These are phyloP conservation scores for Colletotrichum cuscutae DNA, from an alignment of 2,329 filamentous ascomycete species.

Conservation along the genomic window DNA sequence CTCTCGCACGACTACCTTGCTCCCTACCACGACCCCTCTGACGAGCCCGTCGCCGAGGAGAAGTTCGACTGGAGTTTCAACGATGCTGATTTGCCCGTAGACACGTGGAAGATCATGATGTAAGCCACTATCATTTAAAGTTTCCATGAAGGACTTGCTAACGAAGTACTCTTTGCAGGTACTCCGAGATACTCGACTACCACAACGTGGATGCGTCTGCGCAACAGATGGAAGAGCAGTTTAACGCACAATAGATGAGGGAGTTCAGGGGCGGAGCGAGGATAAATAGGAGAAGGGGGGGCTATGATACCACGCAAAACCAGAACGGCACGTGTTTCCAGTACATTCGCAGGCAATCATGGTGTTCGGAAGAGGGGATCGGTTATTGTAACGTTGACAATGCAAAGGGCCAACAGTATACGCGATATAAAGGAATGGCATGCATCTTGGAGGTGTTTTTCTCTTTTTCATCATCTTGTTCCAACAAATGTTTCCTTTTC, in stretches of 20 bases:
- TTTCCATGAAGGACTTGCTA: neutral
- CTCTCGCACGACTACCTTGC: conserved; percentile 93
- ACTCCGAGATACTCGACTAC: conserved; percentile 98
- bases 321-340: conserved; percentile 32
- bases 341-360: conserved; percentile 36
- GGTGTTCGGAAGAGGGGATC: conserved; percentile 35
- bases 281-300: conserved; percentile 25
- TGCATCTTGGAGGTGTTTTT: conserved; percentile 32
- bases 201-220: conserved; percentile 82
- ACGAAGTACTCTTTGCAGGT: conserved; percentile 66
- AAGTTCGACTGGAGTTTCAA: conserved; percentile 99
- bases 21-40: conserved; percentile 96
- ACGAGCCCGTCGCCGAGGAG: conserved; percentile 94
- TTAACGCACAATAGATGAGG: conserved; percentile 47
- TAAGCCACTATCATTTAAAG: conserved; percentile 57
- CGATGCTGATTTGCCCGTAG: conserved; percentile 94
- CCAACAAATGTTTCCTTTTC: neutral
- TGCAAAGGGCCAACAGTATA: conserved; percentile 35
- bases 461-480: conserved; percentile 8
- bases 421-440: conserved; percentile 35
- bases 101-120: conserved; percentile 99
- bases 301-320: conserved; percentile 37
- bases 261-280: conserved; percentile 11
- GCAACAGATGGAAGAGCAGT: conserved; percentile 45
- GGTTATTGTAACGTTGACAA: conserved; percentile 34